A percentile compares a stretch with the other conserved stretches of the same genome.
These are phyloP conservation scores for Russula brevipes DNA, from an alignment of 768 basidiomycete species.

Conservation along the genomic window DNA sequence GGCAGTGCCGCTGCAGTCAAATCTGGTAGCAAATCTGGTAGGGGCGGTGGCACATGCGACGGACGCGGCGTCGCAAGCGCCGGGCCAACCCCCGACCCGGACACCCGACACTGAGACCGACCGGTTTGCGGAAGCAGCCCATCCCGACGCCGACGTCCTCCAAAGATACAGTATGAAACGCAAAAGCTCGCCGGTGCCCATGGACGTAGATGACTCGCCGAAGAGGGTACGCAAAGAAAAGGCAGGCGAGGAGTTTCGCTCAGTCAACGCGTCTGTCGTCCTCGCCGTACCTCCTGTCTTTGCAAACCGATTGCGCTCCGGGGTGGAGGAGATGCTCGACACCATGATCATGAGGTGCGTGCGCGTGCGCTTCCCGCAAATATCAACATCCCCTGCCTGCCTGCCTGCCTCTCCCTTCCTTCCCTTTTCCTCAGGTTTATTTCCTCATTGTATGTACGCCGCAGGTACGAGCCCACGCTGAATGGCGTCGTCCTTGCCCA, in stretches of 20 bases:
- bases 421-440: neutral
- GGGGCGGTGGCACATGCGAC: too few relatives aligned
- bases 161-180: slow-evolving; percentile 1
- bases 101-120: too few relatives aligned
- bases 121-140: too few relatives aligned
- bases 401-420: neutral
- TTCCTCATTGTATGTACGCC: too few relatives aligned
- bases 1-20: too few relatives aligned
- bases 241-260: slow-evolving; percentile 47
- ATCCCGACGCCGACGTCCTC: too few relatives aligned
- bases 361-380: too few relatives aligned
- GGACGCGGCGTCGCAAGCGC: too few relatives aligned
- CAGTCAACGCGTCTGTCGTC: slow-evolving; percentile 58
- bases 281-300: slow-evolving; percentile 82
- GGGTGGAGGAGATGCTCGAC: slow-evolving; percentile 86
- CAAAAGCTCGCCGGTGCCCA: slow-evolving; percentile 22
- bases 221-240: slow-evolving; percentile 32
- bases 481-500: slow-evolving; percentile 84
- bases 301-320: slow-evolving; percentile 60
- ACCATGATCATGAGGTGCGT: slow-evolving; percentile 91
- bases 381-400: slow-evolving; percentile 11
- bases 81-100: too few relatives aligned
- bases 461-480: slow-evolving; percentile 86
- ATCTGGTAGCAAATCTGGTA: too few relatives aligned
- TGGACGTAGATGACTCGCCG: slow-evolving; percentile 26